Base-by-base conservation (phyloP, 306 rosid species). In the Casuarina equisetifolia region DNA sequence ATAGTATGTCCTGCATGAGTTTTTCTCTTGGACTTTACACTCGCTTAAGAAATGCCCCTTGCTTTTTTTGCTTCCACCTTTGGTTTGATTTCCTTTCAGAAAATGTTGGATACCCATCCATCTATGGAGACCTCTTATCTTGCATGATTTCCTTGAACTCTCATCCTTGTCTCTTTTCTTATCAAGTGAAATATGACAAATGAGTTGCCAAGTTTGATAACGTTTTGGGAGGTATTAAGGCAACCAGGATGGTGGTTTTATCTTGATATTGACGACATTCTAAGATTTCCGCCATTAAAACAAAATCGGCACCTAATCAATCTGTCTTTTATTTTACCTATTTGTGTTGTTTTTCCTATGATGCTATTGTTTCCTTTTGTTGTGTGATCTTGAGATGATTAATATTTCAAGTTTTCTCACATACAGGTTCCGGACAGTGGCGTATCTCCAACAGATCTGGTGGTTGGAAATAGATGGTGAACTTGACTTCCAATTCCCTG, bases 401-500 rank as follows among this genome's bases (percentile, higher is more conserved):
- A 61, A 32, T 17, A 32, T 61, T 1, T 32, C 11, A 13, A 5
- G 71, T 66, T 66, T 70, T 35, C 15, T 70, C 39, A 67, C 9
- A 51, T 81, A 36, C 75, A 94, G 98, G 84, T 94, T 94, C 84
- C 90, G 82, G 44, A 86, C 83, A 72, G 88, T 90, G 77, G 98
- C 98, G 6, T 94, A 94, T 90, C 98, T 94, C 78, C 94, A 92
- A 58, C 97, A 94, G 79, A 92, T 82, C 49, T 94, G 98, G 98
- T 94, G 98, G 98, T 88, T 94, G 40, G 96, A 94, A 86, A 90
- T 90, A 42, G 84, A 77, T 70, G 97, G 97, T 46, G 97, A 94
- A 43, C 46, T 92, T 55, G 91, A 91, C 69, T 94, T 94, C 83
- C 93, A 80, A 72, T 94, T 94, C 72, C 96, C 98, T 1, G 67